A percentile compares a stretch with the other conserved stretches of the same genome.
Conservation (phyloP, 2,329 filamentous ascomycete species). For the Ceratocystiopsis minuta region DNA sequence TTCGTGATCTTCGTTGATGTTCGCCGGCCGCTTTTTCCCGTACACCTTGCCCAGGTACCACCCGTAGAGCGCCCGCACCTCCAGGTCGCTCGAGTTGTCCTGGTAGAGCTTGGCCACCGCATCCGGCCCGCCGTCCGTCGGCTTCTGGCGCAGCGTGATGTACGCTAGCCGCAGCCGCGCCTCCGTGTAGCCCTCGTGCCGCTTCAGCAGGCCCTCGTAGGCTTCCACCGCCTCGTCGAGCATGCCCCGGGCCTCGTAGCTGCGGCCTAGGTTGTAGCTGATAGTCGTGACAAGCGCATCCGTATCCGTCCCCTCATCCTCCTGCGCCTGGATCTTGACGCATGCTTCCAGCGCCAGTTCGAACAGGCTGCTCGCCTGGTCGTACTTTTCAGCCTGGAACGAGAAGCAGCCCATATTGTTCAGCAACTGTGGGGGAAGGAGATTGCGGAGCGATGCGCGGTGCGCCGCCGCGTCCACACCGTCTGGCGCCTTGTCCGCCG, state of each 20-base stretch:
- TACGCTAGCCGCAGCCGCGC: slow-evolving; percentile 78
- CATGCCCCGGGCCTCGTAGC: slow-evolving; percentile 72
- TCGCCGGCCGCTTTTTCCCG: slow-evolving; percentile 62
- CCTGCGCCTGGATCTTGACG: slow-evolving; percentile 59
- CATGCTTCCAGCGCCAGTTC: slow-evolving; percentile 83
- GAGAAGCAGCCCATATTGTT: slow-evolving; percentile 98
- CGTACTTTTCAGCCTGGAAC: slow-evolving; percentile 69
- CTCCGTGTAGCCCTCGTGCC: slow-evolving; percentile 84
- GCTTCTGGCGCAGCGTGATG: slow-evolving; percentile 65
- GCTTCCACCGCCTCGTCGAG: slow-evolving; percentile 71
- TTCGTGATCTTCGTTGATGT: slow-evolving; percentile 77
- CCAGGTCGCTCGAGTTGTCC: slow-evolving; percentile 65
- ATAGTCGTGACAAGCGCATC: slow-evolving; percentile 91
- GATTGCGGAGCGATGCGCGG: slow-evolving; percentile 48
- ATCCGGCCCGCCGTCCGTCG: slow-evolving; percentile 72
- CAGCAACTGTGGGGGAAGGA: slow-evolving; percentile 72
- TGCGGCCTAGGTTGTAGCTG: slow-evolving; percentile 87
- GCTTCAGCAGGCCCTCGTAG: slow-evolving; percentile 68
- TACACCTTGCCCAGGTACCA: slow-evolving; percentile 78
- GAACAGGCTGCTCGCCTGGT: slow-evolving; percentile 69
- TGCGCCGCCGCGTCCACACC: slow-evolving; percentile 41
- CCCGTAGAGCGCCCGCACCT: slow-evolving; percentile 81
- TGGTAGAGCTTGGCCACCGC: slow-evolving; percentile 74
- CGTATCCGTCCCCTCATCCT: slow-evolving; percentile 53
- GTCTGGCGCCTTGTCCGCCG: slow-evolving; percentile 42